phyloP scores from a whole-genome alignment of 306 rosid genomes.

The Lathyrus aphaca region DNA sequence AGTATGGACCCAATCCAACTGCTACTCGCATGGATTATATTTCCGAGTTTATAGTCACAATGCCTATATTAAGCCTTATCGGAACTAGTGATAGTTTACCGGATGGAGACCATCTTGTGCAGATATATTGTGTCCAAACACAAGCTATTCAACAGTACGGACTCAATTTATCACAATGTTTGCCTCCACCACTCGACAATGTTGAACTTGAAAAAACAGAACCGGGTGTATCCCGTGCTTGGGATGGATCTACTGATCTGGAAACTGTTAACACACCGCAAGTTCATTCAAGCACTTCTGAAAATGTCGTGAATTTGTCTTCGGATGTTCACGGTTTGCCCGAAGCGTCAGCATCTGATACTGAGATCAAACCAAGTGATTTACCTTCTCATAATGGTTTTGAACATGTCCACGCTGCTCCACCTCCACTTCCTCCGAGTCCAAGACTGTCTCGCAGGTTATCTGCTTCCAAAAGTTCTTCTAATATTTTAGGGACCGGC shows the following conservation, averaged over 20 bases:
- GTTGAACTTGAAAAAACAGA: slow-evolving; percentile 56
- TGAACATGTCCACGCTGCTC: slow-evolving; percentile 44
- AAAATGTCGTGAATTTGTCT: slow-evolving; percentile 47
- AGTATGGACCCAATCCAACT: slow-evolving; percentile 72
- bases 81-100: slow-evolving; percentile 70
- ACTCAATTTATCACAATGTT: slow-evolving; percentile 65
- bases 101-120: slow-evolving; percentile 68
- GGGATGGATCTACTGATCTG: slow-evolving; percentile 44
- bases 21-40: slow-evolving; percentile 74
- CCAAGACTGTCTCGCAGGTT: slow-evolving; percentile 56
- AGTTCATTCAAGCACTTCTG: slow-evolving; percentile 45
- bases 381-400: slow-evolving; percentile 47
- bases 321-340: slow-evolving; percentile 50
- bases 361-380: slow-evolving; percentile 45
- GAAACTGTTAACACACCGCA: slow-evolving; percentile 47
- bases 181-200: slow-evolving; percentile 68
- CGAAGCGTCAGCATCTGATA: slow-evolving; percentile 47
- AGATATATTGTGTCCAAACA: slow-evolving; percentile 76
- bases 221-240: slow-evolving; percentile 39
- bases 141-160: slow-evolving; percentile 87
- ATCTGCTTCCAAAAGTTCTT: slow-evolving; percentile 49
- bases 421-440: slow-evolving; percentile 62
- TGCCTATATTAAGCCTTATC: slow-evolving; percentile 76
- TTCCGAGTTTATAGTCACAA: slow-evolving; percentile 72
- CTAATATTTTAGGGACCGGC: slow-evolving; percentile 48